phyloP scores from a whole-genome alignment of 148 eudicot genomes.

The Rhododendron vialii region DNA sequence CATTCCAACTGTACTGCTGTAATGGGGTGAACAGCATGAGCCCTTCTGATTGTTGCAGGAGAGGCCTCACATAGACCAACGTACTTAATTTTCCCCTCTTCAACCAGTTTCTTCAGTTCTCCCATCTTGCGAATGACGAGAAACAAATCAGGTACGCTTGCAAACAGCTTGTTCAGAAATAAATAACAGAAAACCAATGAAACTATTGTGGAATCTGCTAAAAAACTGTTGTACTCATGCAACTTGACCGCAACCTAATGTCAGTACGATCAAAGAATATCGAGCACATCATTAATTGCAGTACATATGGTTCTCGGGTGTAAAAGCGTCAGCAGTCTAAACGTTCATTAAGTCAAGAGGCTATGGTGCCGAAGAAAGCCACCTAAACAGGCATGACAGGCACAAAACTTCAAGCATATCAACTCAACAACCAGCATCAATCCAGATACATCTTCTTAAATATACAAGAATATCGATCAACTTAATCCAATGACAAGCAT shows the following conservation, averaged over 20 bases:
- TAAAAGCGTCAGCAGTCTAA: not conserved
- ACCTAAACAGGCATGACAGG: not conserved
- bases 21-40: slow-evolving; percentile 17
- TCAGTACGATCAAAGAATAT: not conserved
- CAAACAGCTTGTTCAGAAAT: not conserved
- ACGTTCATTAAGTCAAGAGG: not conserved
- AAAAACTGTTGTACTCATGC: not conserved
- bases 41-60: slow-evolving; percentile 18
- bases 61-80: slow-evolving; percentile 20
- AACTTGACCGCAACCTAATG: not conserved
- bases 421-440: not conserved
- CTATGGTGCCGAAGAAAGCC: not conserved
- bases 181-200: not conserved
- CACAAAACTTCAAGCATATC: not conserved
- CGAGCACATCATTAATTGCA: not conserved
- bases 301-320: not conserved
- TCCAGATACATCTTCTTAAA: not conserved
- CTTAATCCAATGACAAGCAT: not conserved
- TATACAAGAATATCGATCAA: not conserved
- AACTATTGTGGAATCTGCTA: not conserved
- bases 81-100: slow-evolving; percentile 23
- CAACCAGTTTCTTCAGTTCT: slow-evolving; percentile 18
- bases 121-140: slow-evolving; percentile 8
- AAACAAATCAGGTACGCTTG: not conserved
- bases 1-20: slow-evolving; percentile 20